Conservation (phyloP, 1,284 basidiomycete genomes). For the Microbotryum lychnidis-dioicae region DNA sequence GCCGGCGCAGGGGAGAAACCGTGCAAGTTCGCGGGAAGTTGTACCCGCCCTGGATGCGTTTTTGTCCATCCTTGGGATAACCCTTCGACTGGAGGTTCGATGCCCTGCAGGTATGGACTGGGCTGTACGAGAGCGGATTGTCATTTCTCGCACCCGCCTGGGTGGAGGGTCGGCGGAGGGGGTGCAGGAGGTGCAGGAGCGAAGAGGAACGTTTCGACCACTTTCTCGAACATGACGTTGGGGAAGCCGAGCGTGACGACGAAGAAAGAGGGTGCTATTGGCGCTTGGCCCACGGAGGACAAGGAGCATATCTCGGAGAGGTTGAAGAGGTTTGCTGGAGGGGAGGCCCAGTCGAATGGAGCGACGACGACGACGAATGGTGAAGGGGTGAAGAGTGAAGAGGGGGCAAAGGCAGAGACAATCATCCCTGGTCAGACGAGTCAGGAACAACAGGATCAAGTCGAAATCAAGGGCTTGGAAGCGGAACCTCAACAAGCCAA, state of each 20-base stretch:
- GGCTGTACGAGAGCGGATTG: slow-evolving; percentile 68
- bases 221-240: slow-evolving; percentile 9
- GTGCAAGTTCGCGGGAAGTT: slow-evolving; percentile 63
- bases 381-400: background rate
- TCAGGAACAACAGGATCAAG: slow-evolving; percentile 4
- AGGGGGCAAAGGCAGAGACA: slow-evolving; percentile 14
- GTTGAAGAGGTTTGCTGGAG: slow-evolving; percentile 28
- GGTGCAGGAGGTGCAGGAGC: slow-evolving; percentile 2
- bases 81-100: slow-evolving; percentile 8
- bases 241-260: background rate
- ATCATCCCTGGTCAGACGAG: slow-evolving; percentile 19
- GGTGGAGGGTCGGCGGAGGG: background rate
- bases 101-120: slow-evolving; percentile 62
- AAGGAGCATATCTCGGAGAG: slow-evolving; percentile 28
- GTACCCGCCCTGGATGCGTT: slow-evolving; percentile 63
- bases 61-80: slow-evolving; percentile 54
- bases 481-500: background rate
- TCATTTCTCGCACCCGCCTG: slow-evolving; percentile 64
- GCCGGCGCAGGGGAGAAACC: slow-evolving; percentile 43
- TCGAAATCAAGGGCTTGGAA: slow-evolving; percentile 14
- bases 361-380: background rate
- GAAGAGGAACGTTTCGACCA: slow-evolving; percentile 7
- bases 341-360: background rate
- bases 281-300: slow-evolving; percentile 27
- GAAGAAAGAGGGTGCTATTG: slow-evolving; percentile 9